A percentile compares a stretch with the other conserved stretches of the same genome.
Conservation (phyloP, 495 filamentous ascomycete species). For the Pyrenula massariospora region DNA sequence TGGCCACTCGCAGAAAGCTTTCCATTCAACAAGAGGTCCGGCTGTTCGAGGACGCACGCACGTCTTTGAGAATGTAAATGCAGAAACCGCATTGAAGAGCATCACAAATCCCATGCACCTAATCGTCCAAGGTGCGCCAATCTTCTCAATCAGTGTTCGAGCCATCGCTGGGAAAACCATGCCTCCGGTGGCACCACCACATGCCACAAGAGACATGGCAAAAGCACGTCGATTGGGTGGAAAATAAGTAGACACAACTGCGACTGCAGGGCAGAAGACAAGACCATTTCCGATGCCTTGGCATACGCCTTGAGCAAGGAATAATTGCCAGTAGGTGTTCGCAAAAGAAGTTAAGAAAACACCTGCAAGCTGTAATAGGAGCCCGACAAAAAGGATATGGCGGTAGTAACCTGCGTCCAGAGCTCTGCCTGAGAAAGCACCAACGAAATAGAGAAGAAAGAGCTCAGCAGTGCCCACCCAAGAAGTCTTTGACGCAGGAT, state of each 20-base stretch:
- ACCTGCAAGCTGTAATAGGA: background rate
- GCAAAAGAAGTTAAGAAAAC: background rate
- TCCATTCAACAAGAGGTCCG: constrained; percentile 23
- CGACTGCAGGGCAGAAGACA: constrained; percentile 46
- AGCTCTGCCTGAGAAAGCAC: background rate
- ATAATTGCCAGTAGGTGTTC: background rate
- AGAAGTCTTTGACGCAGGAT: background rate
- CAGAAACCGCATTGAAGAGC: constrained; percentile 4
- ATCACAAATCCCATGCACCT: constrained; percentile 26
- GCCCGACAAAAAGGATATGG: background rate
- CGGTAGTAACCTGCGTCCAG: background rate
- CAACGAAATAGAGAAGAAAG: background rate
- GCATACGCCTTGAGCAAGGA: constrained; percentile 55
- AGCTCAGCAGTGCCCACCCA: background rate
- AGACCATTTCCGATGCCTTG: constrained; percentile 54
- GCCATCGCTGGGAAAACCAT: constrained; percentile 53
- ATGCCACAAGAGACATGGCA: constrained; percentile 48
- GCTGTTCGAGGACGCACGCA: constrained; percentile 23
- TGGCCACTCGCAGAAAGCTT: constrained; percentile 22
- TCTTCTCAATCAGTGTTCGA: constrained; percentile 1
- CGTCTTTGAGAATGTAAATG: constrained; percentile 11
- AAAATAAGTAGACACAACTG: constrained; percentile 58
- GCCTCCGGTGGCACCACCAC: constrained; percentile 54
- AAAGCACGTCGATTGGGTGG: constrained; percentile 34
- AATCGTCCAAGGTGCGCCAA: constrained; percentile 19